Conservation (phyloP, 805 yeast genomes). For the Yamadazyma phyllophila region DNA sequence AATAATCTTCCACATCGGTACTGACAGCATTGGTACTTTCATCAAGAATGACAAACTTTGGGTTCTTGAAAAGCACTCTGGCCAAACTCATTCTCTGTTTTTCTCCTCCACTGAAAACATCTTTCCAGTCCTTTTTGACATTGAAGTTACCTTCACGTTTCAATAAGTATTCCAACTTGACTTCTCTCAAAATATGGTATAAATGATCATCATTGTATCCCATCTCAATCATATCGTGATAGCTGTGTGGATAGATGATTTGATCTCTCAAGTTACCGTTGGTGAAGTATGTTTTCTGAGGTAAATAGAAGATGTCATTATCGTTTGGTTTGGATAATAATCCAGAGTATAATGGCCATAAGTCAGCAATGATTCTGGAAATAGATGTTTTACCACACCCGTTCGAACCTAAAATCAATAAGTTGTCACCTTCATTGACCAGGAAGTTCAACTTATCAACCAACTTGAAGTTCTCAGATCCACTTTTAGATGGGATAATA, state of each 20-base stretch:
- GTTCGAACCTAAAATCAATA: slow-evolving; percentile 80
- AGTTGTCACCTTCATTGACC: slow-evolving; percentile 58
- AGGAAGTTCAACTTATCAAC: slow-evolving; percentile 60
- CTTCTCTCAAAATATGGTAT: slow-evolving; percentile 65
- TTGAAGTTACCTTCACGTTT: slow-evolving; percentile 61
- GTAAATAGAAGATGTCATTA: slow-evolving; percentile 70
- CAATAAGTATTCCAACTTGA: slow-evolving; percentile 75
- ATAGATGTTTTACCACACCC: slow-evolving; percentile 90
- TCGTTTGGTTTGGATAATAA: slow-evolving; percentile 73
- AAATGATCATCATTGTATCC: slow-evolving; percentile 72
- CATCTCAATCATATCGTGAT: slow-evolving; percentile 69
- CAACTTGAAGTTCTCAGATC: slow-evolving; percentile 59
- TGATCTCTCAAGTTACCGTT: slow-evolving; percentile 88
- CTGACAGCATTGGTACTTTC: slow-evolving; percentile 94
- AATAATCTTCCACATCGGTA: slow-evolving; percentile 82
- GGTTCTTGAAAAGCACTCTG: slow-evolving; percentile 74
- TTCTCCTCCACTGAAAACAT: slow-evolving; percentile 94
- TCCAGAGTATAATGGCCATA: slow-evolving; percentile 90
- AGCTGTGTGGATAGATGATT: slow-evolving; percentile 79
- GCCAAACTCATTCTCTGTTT: slow-evolving; percentile 90
- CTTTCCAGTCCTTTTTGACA: slow-evolving; percentile 74
- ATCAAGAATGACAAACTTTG: slow-evolving; percentile 79
- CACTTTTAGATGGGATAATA: slow-evolving; percentile 67
- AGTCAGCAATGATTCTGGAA: slow-evolving; percentile 76
- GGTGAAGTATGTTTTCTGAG: slow-evolving; percentile 83